These are phyloP conservation scores for Salix udensis DNA, from an alignment of 345 rosid genomes.

Conservation along the genomic window DNA sequence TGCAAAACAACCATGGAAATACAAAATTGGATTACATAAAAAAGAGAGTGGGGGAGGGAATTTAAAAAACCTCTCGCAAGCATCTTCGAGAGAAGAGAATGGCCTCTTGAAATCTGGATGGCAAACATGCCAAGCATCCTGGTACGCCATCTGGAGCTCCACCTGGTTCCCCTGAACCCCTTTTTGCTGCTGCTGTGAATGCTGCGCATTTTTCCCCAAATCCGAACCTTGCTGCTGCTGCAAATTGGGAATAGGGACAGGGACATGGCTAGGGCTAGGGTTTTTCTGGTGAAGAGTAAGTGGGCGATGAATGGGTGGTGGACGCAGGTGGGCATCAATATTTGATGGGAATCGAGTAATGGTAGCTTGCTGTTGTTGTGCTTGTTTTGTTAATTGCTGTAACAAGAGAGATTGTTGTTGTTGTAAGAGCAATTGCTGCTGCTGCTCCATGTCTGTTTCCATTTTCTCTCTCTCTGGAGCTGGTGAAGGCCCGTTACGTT, in stretches of 20 bases:
- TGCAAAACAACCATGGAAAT: neutral
- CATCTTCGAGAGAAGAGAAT: constrained; percentile 79
- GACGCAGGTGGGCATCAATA: constrained; percentile 74
- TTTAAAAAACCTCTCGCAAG: constrained; percentile 74
- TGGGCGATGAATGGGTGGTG: constrained; percentile 52
- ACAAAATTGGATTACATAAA: too few relatives aligned
- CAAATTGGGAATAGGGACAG: constrained; percentile 28
- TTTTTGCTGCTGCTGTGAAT: constrained; percentile 47
- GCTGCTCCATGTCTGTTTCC: constrained; percentile 23
- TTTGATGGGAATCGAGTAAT: constrained; percentile 93
- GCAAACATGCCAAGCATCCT: constrained; percentile 94
- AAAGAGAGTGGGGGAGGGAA: neutral
- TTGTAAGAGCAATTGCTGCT: constrained; percentile 8
- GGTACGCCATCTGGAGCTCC: constrained; percentile 90
- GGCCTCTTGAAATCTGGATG: constrained; percentile 87
- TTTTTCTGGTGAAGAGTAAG: constrained; percentile 34
- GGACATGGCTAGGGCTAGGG: constrained; percentile 26
- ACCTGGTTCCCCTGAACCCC: constrained; percentile 47
- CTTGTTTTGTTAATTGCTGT: constrained; percentile 54
- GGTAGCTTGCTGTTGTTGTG: constrained; percentile 66
- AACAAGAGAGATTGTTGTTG: constrained; percentile 52
- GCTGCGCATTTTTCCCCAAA: constrained; percentile 27
- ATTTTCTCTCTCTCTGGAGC: neutral
- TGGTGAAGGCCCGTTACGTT: neutral
- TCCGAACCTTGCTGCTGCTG: constrained; percentile 27